Percentiles rank a stretch among this genome's conserved stretches.
Evolutionary conservation across 805 yeast species (phyloP).

Genomic region (Lipomyces mesembrius): DNA sequence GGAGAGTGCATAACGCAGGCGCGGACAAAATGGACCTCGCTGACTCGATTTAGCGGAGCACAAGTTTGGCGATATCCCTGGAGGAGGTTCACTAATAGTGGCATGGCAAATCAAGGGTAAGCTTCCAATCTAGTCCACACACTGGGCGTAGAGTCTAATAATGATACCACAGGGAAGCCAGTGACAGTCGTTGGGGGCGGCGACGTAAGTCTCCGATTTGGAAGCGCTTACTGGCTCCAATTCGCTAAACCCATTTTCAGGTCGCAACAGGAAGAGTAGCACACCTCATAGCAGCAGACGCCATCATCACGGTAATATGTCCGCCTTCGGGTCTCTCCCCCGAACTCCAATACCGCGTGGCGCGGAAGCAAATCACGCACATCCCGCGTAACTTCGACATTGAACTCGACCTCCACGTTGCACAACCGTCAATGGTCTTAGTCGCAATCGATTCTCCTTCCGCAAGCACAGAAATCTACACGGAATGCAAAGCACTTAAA

Average conservation of each 20-base stretch:
- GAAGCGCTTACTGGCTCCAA: neutral
- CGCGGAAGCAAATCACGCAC: conserved; percentile 48
- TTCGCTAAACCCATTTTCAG: neutral
- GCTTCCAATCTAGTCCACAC: conserved; percentile 28
- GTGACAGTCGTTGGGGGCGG: conserved; percentile 76
- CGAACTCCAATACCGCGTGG: conserved; percentile 44
- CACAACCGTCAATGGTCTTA: conserved; percentile 61
- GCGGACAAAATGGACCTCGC: neutral
- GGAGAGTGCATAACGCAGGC: neutral
- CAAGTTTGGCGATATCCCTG: conserved; percentile 18
- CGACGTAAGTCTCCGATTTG: conserved; percentile 34
- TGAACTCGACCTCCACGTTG: conserved; percentile 31
- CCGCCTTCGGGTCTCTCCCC: conserved; percentile 48
- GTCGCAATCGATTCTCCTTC: conserved; percentile 77
- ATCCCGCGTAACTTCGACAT: conserved; percentile 42
- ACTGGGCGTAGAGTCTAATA: neutral
- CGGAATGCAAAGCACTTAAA: conserved; percentile 50
- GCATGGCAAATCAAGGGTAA: conserved; percentile 74
- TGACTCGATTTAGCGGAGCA: neutral
- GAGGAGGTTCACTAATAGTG: conserved; percentile 61
- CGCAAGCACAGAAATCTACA: conserved; percentile 61
- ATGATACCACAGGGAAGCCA: conserved; percentile 51
- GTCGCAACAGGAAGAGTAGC: conserved; percentile 74
- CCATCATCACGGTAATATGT: conserved; percentile 67
- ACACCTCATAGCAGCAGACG: conserved; percentile 71